Evolutionary conservation across 371 early-diverging fungal species (phyloP).

Genomic region (Mortierella sp.): DNA sequence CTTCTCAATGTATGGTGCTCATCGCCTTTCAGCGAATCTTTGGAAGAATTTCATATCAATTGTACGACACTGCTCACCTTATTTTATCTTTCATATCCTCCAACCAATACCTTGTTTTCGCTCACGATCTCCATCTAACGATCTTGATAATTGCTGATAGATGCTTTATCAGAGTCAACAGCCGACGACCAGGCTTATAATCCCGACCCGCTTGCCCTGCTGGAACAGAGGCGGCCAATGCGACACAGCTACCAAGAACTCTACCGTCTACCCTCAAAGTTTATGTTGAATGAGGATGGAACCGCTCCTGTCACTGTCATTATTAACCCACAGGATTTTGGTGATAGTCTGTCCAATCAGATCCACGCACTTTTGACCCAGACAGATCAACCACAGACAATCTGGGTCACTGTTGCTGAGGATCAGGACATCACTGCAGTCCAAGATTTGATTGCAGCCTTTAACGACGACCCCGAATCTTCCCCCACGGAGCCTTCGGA

Average conservation of each 20-base stretch:
- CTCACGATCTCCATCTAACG: background rate
- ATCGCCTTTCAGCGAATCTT: background rate
- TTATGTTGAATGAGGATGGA: conserved; percentile 54
- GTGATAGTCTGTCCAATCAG: conserved; percentile 57
- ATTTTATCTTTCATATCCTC: background rate
- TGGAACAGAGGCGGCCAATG: conserved; percentile 53
- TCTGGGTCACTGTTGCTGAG: conserved; percentile 63
- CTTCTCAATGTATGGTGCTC: background rate
- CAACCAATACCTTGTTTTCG: background rate
- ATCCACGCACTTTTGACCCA: conserved; percentile 64
- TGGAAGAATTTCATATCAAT: no score
- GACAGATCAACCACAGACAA: conserved; percentile 61
- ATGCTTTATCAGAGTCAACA: conserved; percentile 15
- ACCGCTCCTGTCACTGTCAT: conserved; percentile 66
- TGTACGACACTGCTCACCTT: conserved; percentile 1
- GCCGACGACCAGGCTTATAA: conserved; percentile 37
- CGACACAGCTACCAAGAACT: conserved; percentile 55
- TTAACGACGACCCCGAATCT: conserved; percentile 25
- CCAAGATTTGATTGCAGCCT: conserved; percentile 36
- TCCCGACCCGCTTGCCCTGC: conserved; percentile 52
- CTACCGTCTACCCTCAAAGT: conserved; percentile 48
- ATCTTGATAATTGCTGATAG: conserved; percentile 2
- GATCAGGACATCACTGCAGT: conserved; percentile 42
- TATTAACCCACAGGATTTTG: conserved; percentile 56
- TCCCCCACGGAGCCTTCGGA: conserved; percentile 26